Base-by-base conservation (phyloP, 495 filamentous ascomycete species). In the Penicillium arizonense region DNA sequence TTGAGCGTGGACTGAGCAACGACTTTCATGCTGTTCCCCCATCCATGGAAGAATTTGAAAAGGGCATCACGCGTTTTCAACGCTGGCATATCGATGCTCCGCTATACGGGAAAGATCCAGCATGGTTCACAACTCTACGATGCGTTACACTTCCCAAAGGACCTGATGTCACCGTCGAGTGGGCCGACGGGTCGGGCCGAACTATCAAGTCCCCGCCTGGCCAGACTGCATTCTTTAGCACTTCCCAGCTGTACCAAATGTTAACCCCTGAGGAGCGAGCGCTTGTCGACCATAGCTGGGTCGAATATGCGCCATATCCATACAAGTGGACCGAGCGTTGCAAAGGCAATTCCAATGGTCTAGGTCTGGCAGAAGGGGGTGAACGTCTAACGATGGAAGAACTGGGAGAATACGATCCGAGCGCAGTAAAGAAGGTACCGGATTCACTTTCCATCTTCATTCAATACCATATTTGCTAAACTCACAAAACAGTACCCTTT, bases 71-170 rank as follows among this genome's bases (percentile, higher is more conserved):
- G 4, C 67, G 72, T 23, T 76, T 76, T 32, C 69, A 73, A 35
- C 55, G 71, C 6, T 74, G 71, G 71, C 73, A 76, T 45, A 73
- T 76, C 23, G 73, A 74, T 57, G 72, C 68, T 13, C 70, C 71
- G n/a, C 57, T 74, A 7, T 74, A 76, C 52, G 73, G 46, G 20
- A 53, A 64, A n/a, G 67, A 76, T 30, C 73, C 73, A 5, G 68
- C 71, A 3, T 69, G 68, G 57, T 73, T 74, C 49, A 74, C 73
- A 0, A 72, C 71, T 10, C 58, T 76, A 20, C 70, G 73, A n/a
- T 69, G 61, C 37, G 36, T 74, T 8, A 74, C 64, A 52, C 61
- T 63, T 30, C 68, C 66, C 20, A 47, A 40, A 20, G 56, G 50
- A 14, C 65, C 65, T 6, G 63, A 63, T 23, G 54, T 74, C 32